phyloP scores from a whole-genome alignment of 257 asterid genomes.

The Salvia hispanica region DNA sequence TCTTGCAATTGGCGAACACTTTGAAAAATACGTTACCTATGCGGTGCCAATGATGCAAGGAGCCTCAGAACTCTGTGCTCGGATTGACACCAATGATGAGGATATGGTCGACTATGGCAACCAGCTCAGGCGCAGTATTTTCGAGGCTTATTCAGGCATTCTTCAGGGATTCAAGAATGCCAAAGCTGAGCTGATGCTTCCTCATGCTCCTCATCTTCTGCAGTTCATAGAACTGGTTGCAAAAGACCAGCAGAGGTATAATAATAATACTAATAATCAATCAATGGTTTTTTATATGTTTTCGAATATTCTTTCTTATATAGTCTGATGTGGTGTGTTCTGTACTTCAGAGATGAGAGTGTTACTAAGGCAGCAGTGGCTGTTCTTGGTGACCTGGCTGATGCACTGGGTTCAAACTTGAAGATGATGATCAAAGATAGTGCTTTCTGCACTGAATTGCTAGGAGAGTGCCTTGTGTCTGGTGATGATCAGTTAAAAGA shows the following conservation, averaged over 20 bases:
- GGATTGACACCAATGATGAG: slow-evolving; percentile 57
- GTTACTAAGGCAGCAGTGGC: slow-evolving; percentile 85
- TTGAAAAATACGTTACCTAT: slow-evolving; percentile 64
- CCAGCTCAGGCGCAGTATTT: slow-evolving; percentile 73
- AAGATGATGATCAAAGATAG: slow-evolving; percentile 58
- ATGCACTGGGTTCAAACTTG: slow-evolving; percentile 74
- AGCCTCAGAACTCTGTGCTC: slow-evolving; percentile 74
- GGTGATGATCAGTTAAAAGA: slow-evolving; percentile 81
- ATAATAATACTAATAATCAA: background rate
- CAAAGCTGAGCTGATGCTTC: slow-evolving; percentile 66
- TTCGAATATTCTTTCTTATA: background rate
- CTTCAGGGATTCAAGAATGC: slow-evolving; percentile 80
- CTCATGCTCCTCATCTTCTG: slow-evolving; percentile 74
- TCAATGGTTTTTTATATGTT: background rate
- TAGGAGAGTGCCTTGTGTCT: slow-evolving; percentile 78
- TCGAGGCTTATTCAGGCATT: slow-evolving; percentile 85
- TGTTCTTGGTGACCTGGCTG: slow-evolving; percentile 83
- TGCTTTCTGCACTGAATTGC: slow-evolving; percentile 47
- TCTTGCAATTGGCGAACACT: slow-evolving; percentile 73
- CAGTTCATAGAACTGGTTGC: slow-evolving; percentile 73
- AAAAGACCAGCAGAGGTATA: slow-evolving; percentile 62
- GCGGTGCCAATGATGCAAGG: slow-evolving; percentile 82
- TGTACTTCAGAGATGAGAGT: slow-evolving; percentile 61
- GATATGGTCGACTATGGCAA: slow-evolving; percentile 80
- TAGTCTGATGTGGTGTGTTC: slow-evolving; percentile 7